Evolutionary conservation across 2,329 filamentous ascomycete genomes (phyloP), one percentile per base, ranked within the genome.

Genomic region (Ophiostoma australiae): DNA sequence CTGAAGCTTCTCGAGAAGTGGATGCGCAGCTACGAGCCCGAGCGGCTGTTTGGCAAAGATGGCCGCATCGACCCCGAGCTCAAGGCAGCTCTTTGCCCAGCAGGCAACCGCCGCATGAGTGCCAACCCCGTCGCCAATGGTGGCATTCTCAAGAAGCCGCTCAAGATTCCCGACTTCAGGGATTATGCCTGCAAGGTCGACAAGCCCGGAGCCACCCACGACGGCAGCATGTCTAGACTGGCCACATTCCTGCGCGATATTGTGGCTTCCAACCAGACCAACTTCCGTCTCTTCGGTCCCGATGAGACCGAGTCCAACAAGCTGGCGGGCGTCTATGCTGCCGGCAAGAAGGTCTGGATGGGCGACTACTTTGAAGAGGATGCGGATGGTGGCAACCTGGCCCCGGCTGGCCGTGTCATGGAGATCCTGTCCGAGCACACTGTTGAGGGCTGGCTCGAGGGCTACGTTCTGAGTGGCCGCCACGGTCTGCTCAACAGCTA

Each of bases 291-390:
- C 6, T 92, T 93, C 75, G 91, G 91, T 0, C 91, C 91, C 0
- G 91, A 94, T 76, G 91, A 94, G 84, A 93, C 90, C 0, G 88
- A 93, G 77, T 92, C 90, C 31, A 94, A 94, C 81, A 93, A 94
- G 80, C 86, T 94, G 2, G 84, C 82, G 1, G 85, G 84, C 33
- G 88, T 94, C 66, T 93, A 93, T 78, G 84, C 90, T 72, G 89
- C 86, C 1, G 89, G 88, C 5, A 91, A 92, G 84, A 93, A 93
- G 80, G 90, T 91, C 3, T 93, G 91, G 91, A 83, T 93, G 82
- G 91, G 87, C 6, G 90, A 92, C 68, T 91, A 91, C 78, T 91
- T 93, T 73, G 88, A 91, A 4, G 91, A 93, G 77, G 91, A 94
- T 76, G 80, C 81, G 8, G 89, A 93, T 76, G 91, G 91, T 11